Conservation (phyloP, 129 eudicot species). For the Flaveria linearis region DNA sequence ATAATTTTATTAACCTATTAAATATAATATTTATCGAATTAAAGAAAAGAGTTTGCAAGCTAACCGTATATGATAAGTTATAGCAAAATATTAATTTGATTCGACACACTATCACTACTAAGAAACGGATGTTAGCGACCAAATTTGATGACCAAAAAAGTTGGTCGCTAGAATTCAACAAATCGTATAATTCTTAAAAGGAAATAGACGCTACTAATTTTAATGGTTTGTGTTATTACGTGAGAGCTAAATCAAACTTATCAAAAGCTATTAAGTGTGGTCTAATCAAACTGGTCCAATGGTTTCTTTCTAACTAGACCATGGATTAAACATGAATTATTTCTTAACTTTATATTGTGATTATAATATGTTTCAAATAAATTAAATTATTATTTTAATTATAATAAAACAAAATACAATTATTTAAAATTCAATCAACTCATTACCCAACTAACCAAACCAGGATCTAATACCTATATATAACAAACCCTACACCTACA, state of each 20-base stretch:
- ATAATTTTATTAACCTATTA: neutral
- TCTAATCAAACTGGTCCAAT: neutral
- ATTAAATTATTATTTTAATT: neutral
- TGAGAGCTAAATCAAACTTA: neutral
- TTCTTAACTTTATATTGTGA: neutral
- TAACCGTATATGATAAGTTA: neutral
- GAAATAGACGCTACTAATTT: neutral
- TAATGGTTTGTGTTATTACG: neutral
- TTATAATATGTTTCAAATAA: neutral
- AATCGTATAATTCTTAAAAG: neutral
- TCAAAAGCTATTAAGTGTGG: neutral
- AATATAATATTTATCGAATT: neutral
- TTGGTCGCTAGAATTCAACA: neutral
- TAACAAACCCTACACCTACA: conserved; percentile 17
- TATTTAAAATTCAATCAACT: conserved; percentile 6
- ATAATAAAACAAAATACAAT: neutral
- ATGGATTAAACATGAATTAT: neutral
- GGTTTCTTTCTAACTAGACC: neutral
- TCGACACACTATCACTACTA: neutral
- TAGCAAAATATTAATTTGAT: neutral
- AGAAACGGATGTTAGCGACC: neutral
- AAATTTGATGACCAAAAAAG: neutral
- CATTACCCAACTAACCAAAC: conserved; percentile 21
- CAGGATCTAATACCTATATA: conserved; percentile 19
- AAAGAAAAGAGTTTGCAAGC: neutral